Evolutionary conservation across 2,329 filamentous ascomycete species (phyloP), one percentile per base, ranked within the genome.

Genomic region (Hypocreales sp.): DNA sequence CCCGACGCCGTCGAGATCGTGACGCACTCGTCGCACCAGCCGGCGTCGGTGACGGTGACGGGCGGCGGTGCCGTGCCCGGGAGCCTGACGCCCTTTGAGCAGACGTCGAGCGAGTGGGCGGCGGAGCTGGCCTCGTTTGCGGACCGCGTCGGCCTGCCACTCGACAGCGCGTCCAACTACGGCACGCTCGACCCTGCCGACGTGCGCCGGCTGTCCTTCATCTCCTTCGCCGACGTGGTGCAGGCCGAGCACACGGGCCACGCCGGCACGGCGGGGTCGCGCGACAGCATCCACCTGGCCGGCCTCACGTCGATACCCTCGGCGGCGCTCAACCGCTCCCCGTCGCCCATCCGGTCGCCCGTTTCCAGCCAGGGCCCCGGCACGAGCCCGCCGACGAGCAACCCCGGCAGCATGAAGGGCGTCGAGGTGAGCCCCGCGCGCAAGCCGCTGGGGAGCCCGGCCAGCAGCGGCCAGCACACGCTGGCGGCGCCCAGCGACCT

Each of bases 161-260:
- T 72, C 22, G 79, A 87, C 38, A 62, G 63, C 15, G 72, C 71
- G 2, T 80, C 77, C 31, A 82, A 73, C 46, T 87, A 87, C 48
- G 81, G 77, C 18, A 72, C 76, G 24, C 59, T 87, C 34, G 84
- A 93, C 15, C 53, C 51, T 7, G 65, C 71, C 25, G 86, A 93
- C 42, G 70, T 92, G 12, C 75, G 82, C 24, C 73, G 87, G 14
- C 57, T 95, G 35, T 90, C 80, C 49, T 95, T 95, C 56, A 92
- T 95, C 47, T 93, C 84, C 7, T 95, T 95, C 52, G 86, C 87
- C 34, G 87, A 95, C 44, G 83, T 95, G 8, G 83, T 95, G 22
- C 83, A 92, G 47, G 69, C 77, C 19, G 81, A 90, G 48, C 80
- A 87, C 42, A 71, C 70, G 17, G 67, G 73, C 32, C 58, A 61